A percentile compares a stretch with the other conserved stretches of the same genome.
phyloP scores from a whole-genome alignment of 2,329 filamentous ascomycete genomes.

The Cladosporium phlei region DNA sequence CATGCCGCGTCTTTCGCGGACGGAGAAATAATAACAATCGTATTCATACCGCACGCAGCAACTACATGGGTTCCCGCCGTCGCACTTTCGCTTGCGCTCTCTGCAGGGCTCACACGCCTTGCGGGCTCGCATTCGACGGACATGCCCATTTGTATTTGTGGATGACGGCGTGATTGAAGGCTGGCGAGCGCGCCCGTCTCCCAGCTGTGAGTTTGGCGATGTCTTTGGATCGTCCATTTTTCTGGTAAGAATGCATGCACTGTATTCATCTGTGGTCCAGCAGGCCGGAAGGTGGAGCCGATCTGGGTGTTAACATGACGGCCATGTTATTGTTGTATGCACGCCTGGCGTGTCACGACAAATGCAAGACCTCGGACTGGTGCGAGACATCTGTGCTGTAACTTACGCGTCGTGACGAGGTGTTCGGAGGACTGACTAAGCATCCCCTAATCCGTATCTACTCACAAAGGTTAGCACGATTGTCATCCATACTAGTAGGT shows the following conservation, averaged over 20 bases:
- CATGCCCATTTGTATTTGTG: slow-evolving; percentile 9
- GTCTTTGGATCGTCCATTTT: slow-evolving; percentile 5
- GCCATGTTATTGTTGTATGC: background rate
- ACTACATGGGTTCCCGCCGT: slow-evolving; percentile 46
- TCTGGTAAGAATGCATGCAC: no score
- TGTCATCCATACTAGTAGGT: no score
- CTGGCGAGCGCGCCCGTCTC: slow-evolving; percentile 1
- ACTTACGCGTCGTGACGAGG: background rate
- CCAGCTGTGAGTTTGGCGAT: slow-evolving; percentile 4
- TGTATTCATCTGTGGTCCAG: background rate
- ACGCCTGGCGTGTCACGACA: background rate
- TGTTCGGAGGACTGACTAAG: background rate
- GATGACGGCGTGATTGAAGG: slow-evolving; percentile 3
- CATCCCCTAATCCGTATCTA: no score
- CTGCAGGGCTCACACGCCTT: slow-evolving; percentile 40
- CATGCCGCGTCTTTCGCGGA: slow-evolving; percentile 27
- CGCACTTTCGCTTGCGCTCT: slow-evolving; percentile 51
- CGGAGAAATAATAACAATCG: slow-evolving; percentile 42
- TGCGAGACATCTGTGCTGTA: background rate
- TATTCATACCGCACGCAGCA: slow-evolving; percentile 49
- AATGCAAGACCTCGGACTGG: slow-evolving; percentile 9
- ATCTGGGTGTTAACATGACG: background rate
- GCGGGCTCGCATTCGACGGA: slow-evolving; percentile 10
- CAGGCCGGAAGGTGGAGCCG: background rate
- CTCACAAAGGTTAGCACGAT: no score